phyloP scores from a whole-genome alignment of 148 eudicot species.

The Cornus suecica region DNA sequence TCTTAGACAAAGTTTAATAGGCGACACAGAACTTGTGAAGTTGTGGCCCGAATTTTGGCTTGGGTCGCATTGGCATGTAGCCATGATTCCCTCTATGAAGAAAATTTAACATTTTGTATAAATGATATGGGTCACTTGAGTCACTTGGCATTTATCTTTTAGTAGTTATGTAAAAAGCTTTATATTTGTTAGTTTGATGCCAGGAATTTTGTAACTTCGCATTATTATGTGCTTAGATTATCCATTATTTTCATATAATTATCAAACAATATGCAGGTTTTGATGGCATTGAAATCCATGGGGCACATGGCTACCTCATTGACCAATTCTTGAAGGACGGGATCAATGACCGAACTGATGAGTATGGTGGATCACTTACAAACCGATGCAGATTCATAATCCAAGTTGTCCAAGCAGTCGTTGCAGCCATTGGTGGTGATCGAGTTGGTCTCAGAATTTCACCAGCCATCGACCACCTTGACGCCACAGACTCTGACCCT shows the following conservation, averaged over 20 bases:
- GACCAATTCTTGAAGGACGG: slow-evolving; percentile 85
- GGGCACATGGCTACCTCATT: slow-evolving; percentile 85
- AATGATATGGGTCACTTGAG: too few relatives aligned
- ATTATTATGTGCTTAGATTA: not conserved
- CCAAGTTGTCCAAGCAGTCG: slow-evolving; percentile 54
- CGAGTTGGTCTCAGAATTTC: slow-evolving; percentile 67
- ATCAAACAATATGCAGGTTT: slow-evolving; percentile 43
- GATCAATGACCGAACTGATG: slow-evolving; percentile 75
- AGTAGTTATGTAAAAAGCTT: not conserved
- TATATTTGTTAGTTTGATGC: not conserved
- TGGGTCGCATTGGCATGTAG: not conserved
- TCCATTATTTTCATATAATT: not conserved
- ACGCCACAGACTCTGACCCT: slow-evolving; percentile 76
- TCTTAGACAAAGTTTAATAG: not conserved
- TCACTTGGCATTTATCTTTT: not conserved
- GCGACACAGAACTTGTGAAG: too few relatives aligned
- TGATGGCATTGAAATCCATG: slow-evolving; percentile 88
- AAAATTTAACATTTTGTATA: too few relatives aligned
- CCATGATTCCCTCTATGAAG: not conserved
- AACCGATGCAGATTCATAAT: slow-evolving; percentile 68
- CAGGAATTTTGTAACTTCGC: not conserved
- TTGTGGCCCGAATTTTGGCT: too few relatives aligned
- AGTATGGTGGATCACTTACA: slow-evolving; percentile 68
- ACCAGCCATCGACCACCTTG: slow-evolving; percentile 83
- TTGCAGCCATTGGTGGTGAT: slow-evolving; percentile 47